Conservation (phyloP, 305 asterid species). For the Plantago rigida region DNA sequence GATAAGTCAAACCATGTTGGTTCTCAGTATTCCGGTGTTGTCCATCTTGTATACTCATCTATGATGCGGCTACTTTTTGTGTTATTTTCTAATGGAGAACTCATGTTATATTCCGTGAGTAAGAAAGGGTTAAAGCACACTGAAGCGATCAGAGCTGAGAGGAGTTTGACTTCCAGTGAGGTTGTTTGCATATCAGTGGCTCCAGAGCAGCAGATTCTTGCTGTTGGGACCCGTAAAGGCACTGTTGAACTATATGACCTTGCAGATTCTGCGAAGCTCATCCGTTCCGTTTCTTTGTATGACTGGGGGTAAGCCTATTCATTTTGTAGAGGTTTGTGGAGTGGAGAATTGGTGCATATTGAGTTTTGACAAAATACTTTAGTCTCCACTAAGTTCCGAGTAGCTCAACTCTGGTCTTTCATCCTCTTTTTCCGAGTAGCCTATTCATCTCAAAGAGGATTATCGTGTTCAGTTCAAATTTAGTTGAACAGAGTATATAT, state of each 20-base stretch:
- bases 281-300: slow-evolving; percentile 71
- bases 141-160: slow-evolving; percentile 62
- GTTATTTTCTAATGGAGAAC: slow-evolving; percentile 73
- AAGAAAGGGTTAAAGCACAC: slow-evolving; percentile 75
- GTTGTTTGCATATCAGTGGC: slow-evolving; percentile 83
- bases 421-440: too few species aligned
- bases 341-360: slow-evolving; percentile 18
- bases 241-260: slow-evolving; percentile 81
- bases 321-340: slow-evolving; percentile 23
- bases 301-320: slow-evolving; percentile 93
- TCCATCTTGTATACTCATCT: slow-evolving; percentile 63
- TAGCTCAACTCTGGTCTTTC: slow-evolving; percentile 18
- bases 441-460: slow-evolving; percentile 11
- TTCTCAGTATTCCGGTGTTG: slow-evolving; percentile 45
- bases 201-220: slow-evolving; percentile 89
- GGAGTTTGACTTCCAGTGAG: slow-evolving; percentile 60
- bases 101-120: slow-evolving; percentile 71
- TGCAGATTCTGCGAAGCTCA: slow-evolving; percentile 61
- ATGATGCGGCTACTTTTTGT: slow-evolving; percentile 60
- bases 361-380: slow-evolving; percentile 5
- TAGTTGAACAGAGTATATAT: background rate
- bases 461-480: background rate
- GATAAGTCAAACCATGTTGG: slow-evolving; percentile 29
- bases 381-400: slow-evolving; percentile 19
- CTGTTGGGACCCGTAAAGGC: slow-evolving; percentile 84